Base-by-base conservation (phyloP, 2,329 filamentous ascomycete species). In the Fusarium fujikuroi region DNA sequence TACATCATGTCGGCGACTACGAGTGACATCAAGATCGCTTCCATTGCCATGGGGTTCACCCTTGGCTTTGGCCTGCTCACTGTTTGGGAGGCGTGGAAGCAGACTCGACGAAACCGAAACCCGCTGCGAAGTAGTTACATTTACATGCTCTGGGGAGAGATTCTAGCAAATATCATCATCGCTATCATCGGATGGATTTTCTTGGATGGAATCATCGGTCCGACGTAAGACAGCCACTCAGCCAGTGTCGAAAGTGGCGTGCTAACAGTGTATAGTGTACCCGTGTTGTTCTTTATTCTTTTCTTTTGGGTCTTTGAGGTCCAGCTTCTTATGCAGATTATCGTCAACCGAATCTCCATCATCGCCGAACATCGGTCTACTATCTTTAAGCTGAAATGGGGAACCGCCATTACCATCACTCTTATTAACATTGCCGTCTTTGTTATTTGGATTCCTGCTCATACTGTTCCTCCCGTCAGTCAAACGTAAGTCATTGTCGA, bases 271-370 rank as follows among this genome's bases (percentile, higher is more conserved):
- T 19, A 30, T 32, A 82, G 81, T 4, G 61, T 82, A 2, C 79
- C 79, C 0, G 74, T 82, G 0, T 65, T 83, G 9, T 82, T 83
- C 64, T 82, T 82, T 37, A 80, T 83, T 40, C 67, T 83, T 0
- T 72, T 82, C 63, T 66, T 85, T 67, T 86, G 85, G 84, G 80
- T 83, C 0, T 81, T 85, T 32, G 79, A 86, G 65, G 83, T 88
- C 19, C 87, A 88, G 66, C 79, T 87, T 4, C 73, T 88, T 4
- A 83, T 88, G 79, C 86, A 88, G 71, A 88, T 89, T 52, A 87
- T 89, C 70, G 85, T 88, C 76, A 89, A 88, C 72, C 83, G 87
- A 60, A 85, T 88, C 28, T 81, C 83, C 0, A 82, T 89, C 43
- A 84, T 89, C 40, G 81, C 84, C 18, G 82, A 85, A 19, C 79